Evolutionary conservation across 2,329 filamentous ascomycete species (phyloP).

Genomic region (Cladophialophora yegresii): DNA sequence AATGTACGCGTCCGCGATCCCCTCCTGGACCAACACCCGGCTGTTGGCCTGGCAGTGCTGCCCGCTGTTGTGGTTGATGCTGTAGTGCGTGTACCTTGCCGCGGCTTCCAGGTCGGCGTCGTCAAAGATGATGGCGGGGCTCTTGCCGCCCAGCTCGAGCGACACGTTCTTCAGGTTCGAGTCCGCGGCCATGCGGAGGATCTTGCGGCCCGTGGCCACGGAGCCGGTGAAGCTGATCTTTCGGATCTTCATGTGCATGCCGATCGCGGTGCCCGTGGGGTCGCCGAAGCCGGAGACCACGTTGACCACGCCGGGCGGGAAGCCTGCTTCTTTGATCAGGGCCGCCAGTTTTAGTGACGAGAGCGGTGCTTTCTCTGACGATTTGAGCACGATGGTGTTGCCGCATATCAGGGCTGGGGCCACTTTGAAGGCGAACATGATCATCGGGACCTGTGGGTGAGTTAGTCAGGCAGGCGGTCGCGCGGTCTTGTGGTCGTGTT

Average conservation of each 20-base stretch:
- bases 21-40: conserved; percentile 60
- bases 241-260: conserved; percentile 39
- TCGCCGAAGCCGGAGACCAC: conserved; percentile 47
- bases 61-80: conserved; percentile 45
- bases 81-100: conserved; percentile 42
- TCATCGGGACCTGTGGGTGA: conserved; percentile 16
- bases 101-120: conserved; percentile 42
- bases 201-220: conserved; percentile 38
- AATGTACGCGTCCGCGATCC: conserved; percentile 54
- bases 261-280: conserved; percentile 56
- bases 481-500: too few species aligned
- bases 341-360: conserved; percentile 42
- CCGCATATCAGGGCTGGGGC: conserved; percentile 50
- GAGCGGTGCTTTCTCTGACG: conserved; percentile 50
- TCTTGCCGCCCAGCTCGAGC: conserved; percentile 44
- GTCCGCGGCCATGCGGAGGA: conserved; percentile 38
- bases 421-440: conserved; percentile 46
- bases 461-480: neutral
- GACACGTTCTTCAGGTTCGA: conserved; percentile 43
- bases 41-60: conserved; percentile 57
- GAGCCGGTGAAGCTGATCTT: conserved; percentile 43
- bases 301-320: conserved; percentile 50
- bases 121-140: conserved; percentile 42
- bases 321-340: conserved; percentile 49
- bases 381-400: conserved; percentile 51